Percentiles rank a stretch among this genome's conserved stretches.
These are phyloP conservation scores for Trichoderma asperelloides DNA, from an alignment of 495 filamentous ascomycete genomes.

Conservation along the genomic window DNA sequence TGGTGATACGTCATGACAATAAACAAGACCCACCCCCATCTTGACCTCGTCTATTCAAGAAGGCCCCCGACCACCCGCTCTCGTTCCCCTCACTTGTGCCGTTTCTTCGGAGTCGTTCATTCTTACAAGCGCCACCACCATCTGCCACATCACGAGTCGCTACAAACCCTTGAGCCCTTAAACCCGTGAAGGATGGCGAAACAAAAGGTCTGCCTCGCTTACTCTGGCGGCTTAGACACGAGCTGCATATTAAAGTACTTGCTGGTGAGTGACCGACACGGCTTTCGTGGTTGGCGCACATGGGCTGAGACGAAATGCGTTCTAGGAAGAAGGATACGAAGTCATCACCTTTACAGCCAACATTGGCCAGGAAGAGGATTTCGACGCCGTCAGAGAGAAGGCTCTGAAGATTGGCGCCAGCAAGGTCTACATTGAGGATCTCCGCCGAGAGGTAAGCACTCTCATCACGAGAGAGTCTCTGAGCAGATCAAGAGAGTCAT, in stretches of 20 bases:
- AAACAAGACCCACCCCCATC: neutral
- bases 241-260: slow-evolving; percentile 50
- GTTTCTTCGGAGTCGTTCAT: neutral
- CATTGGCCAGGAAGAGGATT: slow-evolving; percentile 43
- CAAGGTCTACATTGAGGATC: slow-evolving; percentile 54
- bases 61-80: neutral
- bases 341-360: slow-evolving; percentile 42
- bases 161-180: neutral
- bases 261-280: slow-evolving; percentile 39
- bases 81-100: neutral
- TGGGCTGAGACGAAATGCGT: neutral
- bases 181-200: neutral
- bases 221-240: slow-evolving; percentile 55
- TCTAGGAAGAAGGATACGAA: slow-evolving; percentile 8
- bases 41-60: neutral
- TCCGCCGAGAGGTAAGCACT: slow-evolving; percentile 47
- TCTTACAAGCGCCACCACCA: neutral
- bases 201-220: slow-evolving; percentile 7
- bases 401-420: slow-evolving; percentile 61
- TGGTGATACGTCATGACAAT: neutral
- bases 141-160: neutral
- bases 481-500: neutral
- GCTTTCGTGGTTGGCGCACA: slow-evolving; percentile 11
- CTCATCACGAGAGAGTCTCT: neutral
- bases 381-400: slow-evolving; percentile 48